Conservation (phyloP, 305 asterid species). For the Solanum aculeatissimum region DNA sequence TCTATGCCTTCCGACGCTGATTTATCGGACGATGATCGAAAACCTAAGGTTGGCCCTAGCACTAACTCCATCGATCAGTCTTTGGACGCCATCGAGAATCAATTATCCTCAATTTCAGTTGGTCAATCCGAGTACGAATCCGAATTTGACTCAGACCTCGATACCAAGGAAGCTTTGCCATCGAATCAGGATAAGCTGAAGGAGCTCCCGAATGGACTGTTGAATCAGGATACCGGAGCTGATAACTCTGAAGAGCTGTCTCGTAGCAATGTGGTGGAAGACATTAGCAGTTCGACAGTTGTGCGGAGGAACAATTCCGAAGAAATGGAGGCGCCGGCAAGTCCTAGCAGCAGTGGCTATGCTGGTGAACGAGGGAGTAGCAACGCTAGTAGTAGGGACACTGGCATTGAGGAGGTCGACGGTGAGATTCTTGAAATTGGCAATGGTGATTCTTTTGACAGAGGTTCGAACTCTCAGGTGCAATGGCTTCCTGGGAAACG, state of each 20-base stretch:
- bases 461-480: slow-evolving; percentile 26
- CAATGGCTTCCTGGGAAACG: slow-evolving; percentile 72
- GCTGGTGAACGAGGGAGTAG: slow-evolving; percentile 91
- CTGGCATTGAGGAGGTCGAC: slow-evolving; percentile 37
- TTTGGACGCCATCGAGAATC: slow-evolving; percentile 88
- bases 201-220: slow-evolving; percentile 28
- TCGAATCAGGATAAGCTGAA: slow-evolving; percentile 17
- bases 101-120: slow-evolving; percentile 78
- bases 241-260: slow-evolving; percentile 12
- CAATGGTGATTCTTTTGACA: slow-evolving; percentile 16
- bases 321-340: slow-evolving; percentile 50
- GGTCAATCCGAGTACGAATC: slow-evolving; percentile 10
- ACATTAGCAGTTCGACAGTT: slow-evolving; percentile 25
- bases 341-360: slow-evolving; percentile 90
- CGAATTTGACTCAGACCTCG: neutral
- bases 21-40: slow-evolving; percentile 27
- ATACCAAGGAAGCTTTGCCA: slow-evolving; percentile 11
- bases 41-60: slow-evolving; percentile 26
- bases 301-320: slow-evolving; percentile 41
- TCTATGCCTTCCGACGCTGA: neutral
- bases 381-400: slow-evolving; percentile 39
- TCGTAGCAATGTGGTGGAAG: slow-evolving; percentile 6
- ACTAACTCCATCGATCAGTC: slow-evolving; percentile 60
- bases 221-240: slow-evolving; percentile 10
- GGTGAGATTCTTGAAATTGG: slow-evolving; percentile 36